Conservation (phyloP, 2,329 filamentous ascomycete species). For the Mycocentrospora acerina region DNA sequence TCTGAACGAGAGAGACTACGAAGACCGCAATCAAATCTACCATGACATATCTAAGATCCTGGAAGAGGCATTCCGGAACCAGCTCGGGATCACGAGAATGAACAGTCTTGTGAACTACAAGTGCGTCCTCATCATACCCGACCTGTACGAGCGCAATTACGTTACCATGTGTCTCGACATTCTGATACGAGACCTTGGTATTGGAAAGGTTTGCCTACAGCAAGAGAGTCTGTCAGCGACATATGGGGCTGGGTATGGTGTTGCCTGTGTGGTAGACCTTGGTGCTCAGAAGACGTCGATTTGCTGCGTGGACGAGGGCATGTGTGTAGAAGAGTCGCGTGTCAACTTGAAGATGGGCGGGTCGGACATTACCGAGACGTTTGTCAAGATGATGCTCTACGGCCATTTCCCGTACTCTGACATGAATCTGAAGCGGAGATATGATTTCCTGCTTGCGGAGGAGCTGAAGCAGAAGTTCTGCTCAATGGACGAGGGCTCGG, state of each 20-base stretch:
- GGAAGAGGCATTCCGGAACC: conserved; percentile 81
- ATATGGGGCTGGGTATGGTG: conserved; percentile 92
- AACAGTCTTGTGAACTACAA: conserved; percentile 88
- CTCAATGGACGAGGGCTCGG: conserved; percentile 85
- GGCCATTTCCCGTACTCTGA: conserved; percentile 95
- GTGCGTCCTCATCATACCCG: conserved; percentile 95
- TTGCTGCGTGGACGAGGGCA: conserved; percentile 93
- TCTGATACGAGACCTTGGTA: conserved; percentile 85
- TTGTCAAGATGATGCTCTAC: conserved; percentile 96
- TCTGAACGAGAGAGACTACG: conserved; percentile 89
- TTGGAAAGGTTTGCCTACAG: conserved; percentile 86
- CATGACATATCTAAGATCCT: conserved; percentile 86
- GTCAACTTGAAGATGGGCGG: conserved; percentile 95
- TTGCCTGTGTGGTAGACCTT: conserved; percentile 92
- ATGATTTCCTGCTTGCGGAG: conserved; percentile 91
- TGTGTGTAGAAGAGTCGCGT: conserved; percentile 90
- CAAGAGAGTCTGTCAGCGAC: conserved; percentile 95
- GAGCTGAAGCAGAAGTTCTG: conserved; percentile 93
- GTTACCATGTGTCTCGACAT: conserved; percentile 83
- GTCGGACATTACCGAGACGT: conserved; percentile 87
- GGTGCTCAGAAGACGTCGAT: conserved; percentile 97
- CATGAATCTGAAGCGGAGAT: conserved; percentile 85
- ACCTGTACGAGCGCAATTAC: conserved; percentile 93
- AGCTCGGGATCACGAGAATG: conserved; percentile 75
- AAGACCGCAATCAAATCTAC: conserved; percentile 74